Evolutionary conservation across 306 rosid genomes (phyloP).

Genomic region (Purshia tridentata): DNA sequence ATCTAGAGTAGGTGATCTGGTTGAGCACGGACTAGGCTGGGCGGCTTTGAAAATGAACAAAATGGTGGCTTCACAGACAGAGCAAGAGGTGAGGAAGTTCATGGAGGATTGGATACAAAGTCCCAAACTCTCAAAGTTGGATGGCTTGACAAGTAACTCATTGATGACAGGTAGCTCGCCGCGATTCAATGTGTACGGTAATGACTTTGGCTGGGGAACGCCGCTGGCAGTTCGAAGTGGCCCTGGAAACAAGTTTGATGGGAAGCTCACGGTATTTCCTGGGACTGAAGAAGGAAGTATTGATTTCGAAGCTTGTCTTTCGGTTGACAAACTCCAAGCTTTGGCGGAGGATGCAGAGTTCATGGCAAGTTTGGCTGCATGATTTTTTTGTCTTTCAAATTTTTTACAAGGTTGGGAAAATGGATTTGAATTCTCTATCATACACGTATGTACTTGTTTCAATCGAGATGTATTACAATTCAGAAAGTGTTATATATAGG

Average conservation of each 20-base stretch:
- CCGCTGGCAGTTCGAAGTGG: conserved; percentile 44
- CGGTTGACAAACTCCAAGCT: conserved; percentile 25
- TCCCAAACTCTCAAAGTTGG: background rate
- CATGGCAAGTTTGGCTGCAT: background rate
- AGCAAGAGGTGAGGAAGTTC: background rate
- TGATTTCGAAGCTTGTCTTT: conserved; percentile 38
- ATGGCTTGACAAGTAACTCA: background rate
- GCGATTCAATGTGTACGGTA: conserved; percentile 39
- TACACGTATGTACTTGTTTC: too few species aligned
- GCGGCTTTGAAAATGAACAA: conserved; percentile 39
- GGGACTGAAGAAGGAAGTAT: conserved; percentile 39
- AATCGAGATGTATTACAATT: too few species aligned
- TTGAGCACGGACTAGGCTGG: conserved; percentile 29
- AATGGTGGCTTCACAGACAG: conserved; percentile 19
- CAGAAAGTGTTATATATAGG: too few species aligned
- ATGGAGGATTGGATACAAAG: conserved; percentile 32
- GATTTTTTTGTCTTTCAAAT: too few species aligned
- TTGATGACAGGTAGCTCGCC: conserved; percentile 35
- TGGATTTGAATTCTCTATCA: too few species aligned
- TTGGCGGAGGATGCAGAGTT: conserved; percentile 30
- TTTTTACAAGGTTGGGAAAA: too few species aligned
- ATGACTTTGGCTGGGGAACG: conserved; percentile 47
- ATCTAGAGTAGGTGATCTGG: conserved; percentile 34
- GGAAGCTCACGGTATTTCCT: conserved; percentile 29
- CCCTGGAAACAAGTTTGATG: conserved; percentile 10